Evolutionary conservation across 192 early-diverging fungal species (phyloP), one percentile per base, ranked within the genome.

Genomic region (Coemansia sp.): DNA sequence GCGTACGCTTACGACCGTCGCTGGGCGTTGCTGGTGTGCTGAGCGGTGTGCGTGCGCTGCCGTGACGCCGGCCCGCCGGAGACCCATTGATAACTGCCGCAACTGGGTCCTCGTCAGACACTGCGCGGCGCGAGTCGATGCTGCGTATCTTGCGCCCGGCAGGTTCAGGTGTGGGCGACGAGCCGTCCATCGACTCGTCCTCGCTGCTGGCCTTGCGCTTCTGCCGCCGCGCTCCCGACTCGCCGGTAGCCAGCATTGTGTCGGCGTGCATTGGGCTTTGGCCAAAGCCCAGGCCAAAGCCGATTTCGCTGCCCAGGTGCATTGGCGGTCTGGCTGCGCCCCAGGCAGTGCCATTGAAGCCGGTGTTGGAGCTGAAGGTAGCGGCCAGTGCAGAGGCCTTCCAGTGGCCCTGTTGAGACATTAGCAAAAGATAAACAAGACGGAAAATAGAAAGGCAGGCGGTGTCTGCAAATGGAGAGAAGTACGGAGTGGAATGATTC

Each of bases 131-230:
- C 37, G 69, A 11, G 29, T 69, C 60, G 12, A 69, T 19, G 37
- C 62, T 25, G 56, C 69, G 67, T 45, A 65, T 58, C 49, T 60
- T 73, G 64, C 71, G 64, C 38, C 17, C 37, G 2, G 66, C 47
- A 10, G 72, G 77, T 60, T 74, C 72, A 53, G 77, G 77, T 11
- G 71, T 65, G 10, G 77, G 77, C 56, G 77, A 80, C 35, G 69
- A 64, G 59, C 77, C 59, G 32, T 57, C 69, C 81, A 83, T 83
- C 53, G 62, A 54, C 56, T 74, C 81, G 45, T 83, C 81, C 52
- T 83, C 81, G 63, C 69, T 68, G 69, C 68, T 69, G 14, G 72
- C 70, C 57, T 83, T 83, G 38, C 81, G 51, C 59, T 83, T 83
- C 57, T 69, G 67, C 9, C 64, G 56, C 41, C 73, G 68, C 51